Evolutionary conservation across 2,329 filamentous ascomycete genomes (phyloP).

Genomic region (Beauveria australis): DNA sequence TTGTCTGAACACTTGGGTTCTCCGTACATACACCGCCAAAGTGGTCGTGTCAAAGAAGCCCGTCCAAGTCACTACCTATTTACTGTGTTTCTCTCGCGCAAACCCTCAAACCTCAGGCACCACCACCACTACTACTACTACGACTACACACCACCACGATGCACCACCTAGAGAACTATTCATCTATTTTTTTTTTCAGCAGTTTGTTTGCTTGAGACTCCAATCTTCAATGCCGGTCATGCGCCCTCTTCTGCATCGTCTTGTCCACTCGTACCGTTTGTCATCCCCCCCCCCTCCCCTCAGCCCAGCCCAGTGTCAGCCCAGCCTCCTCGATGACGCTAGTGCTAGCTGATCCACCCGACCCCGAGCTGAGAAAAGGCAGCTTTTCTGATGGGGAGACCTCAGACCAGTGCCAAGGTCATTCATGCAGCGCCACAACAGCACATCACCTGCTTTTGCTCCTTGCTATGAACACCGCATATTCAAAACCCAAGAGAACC

Average conservation of each 20-base stretch:
- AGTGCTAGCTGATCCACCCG: neutral
- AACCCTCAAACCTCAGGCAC: neutral
- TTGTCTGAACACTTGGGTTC: too few species aligned
- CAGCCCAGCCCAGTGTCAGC: neutral
- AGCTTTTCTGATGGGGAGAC: too few species aligned
- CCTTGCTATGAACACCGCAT: too few species aligned
- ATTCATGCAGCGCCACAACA: too few species aligned
- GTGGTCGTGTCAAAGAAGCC: too few species aligned
- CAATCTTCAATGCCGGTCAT: neutral
- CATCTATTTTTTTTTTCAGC: neutral
- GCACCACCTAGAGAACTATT: too few species aligned
- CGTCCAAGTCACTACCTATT: too few species aligned
- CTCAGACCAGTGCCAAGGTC: too few species aligned
- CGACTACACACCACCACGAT: neutral
- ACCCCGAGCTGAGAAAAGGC: neutral
- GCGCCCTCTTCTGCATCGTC: neutral
- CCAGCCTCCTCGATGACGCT: neutral
- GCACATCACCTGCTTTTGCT: too few species aligned
- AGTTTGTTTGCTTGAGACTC: neutral
- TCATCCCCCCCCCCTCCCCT: neutral
- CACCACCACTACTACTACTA: neutral
- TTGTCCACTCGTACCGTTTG: neutral
- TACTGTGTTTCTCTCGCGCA: neutral
- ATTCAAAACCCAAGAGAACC: too few species aligned
- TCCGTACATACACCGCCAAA: too few species aligned